phyloP scores from a whole-genome alignment of 2,329 filamentous ascomycete species.

The Xylaria multiplex region DNA sequence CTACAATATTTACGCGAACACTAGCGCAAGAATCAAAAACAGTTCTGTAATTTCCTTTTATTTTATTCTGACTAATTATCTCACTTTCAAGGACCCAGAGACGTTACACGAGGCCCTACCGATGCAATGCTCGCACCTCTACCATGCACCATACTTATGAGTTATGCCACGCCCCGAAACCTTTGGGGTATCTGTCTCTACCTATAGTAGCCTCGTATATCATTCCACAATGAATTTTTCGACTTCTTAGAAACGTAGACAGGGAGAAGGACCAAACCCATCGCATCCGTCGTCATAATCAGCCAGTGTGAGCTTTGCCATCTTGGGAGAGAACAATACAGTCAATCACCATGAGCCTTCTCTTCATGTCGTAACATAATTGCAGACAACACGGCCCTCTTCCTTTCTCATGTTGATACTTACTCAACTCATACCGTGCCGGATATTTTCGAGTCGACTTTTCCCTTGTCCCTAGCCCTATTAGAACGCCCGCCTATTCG shows the following conservation, averaged over 20 bases:
- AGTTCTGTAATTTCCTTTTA: constrained; percentile 1
- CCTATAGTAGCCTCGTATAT: constrained; percentile 36
- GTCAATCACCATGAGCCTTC: constrained; percentile 5
- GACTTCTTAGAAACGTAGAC: constrained; percentile 26
- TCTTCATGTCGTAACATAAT: constrained; percentile 12
- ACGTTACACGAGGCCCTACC: constrained; percentile 19
- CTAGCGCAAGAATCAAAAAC: not conserved
- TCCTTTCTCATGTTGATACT: constrained; percentile 18
- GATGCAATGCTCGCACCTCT: constrained; percentile 24
- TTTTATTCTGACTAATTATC: constrained; percentile 13
- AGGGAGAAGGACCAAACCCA: constrained; percentile 14
- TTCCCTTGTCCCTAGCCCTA: constrained; percentile 36
- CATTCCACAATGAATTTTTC: constrained; percentile 36
- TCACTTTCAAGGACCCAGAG: constrained; percentile 11
- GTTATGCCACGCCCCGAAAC: constrained; percentile 21
- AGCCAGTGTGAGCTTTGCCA: constrained; percentile 5
- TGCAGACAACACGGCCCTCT: constrained; percentile 7
- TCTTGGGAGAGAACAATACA: constrained; percentile 1
- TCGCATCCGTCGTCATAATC: constrained; percentile 20
- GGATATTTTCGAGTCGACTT: constrained; percentile 25
- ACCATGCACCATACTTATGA: constrained; percentile 29
- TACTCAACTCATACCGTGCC: constrained; percentile 19
- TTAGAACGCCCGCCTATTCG: constrained; percentile 37
- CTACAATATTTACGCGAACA: not conserved
- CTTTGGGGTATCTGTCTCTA: constrained; percentile 26